phyloP scores from a whole-genome alignment of 2,329 filamentous ascomycete genomes.

The Ceratocystis lukuohia region DNA sequence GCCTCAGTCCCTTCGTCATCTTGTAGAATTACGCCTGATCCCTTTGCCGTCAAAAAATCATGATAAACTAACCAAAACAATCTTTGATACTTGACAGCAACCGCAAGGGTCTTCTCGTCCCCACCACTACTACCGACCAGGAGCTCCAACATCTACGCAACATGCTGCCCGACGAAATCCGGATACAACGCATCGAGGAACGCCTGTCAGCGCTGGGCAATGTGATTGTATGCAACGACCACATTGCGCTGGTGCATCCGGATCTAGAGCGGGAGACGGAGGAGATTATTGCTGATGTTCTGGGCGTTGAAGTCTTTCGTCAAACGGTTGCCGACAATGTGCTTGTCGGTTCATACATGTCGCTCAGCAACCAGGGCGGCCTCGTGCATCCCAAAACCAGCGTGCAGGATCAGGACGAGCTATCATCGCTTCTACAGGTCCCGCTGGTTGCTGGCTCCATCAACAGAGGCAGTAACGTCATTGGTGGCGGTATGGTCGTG shows the following conservation, averaged over 20 bases:
- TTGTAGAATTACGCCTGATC: background rate
- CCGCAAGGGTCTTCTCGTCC: constrained; percentile 90
- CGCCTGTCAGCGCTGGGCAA: constrained; percentile 89
- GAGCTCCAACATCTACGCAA: constrained; percentile 96
- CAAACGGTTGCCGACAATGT: constrained; percentile 97
- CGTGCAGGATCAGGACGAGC: constrained; percentile 95
- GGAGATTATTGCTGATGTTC: constrained; percentile 92
- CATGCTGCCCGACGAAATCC: constrained; percentile 77
- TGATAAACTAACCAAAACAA: background rate
- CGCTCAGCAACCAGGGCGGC: constrained; percentile 86
- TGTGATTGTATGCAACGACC: constrained; percentile 92
- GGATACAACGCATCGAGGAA: constrained; percentile 97
- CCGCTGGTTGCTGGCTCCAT: constrained; percentile 88
- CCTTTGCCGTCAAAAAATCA: background rate
- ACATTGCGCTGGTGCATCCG: constrained; percentile 90
- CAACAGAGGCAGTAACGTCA: constrained; percentile 83
- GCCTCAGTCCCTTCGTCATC: background rate
- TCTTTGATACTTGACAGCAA: constrained; percentile 44
- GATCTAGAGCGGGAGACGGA: constrained; percentile 96
- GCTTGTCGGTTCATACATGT: constrained; percentile 92
- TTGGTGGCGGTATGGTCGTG: constrained; percentile 94
- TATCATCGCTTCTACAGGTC: constrained; percentile 84
- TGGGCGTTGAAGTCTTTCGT: constrained; percentile 78
- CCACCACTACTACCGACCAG: constrained; percentile 92
- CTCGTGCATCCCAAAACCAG: constrained; percentile 95